Conservation (phyloP, 176 grass and related monocot genomes). For the Zizania latifolia region DNA sequence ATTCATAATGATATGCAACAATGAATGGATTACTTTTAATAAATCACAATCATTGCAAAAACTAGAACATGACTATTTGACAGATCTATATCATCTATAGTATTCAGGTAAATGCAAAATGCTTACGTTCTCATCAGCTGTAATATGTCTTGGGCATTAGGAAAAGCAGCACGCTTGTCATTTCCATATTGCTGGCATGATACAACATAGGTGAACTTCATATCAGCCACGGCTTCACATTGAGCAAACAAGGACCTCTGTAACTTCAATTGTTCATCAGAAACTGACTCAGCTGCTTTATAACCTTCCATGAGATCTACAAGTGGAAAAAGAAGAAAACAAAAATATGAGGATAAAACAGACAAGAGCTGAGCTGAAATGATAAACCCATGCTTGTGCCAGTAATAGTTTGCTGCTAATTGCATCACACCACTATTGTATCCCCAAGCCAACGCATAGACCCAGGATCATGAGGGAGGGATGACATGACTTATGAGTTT, state of each 20-base stretch:
- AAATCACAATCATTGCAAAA: neutral
- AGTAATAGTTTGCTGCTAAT: neutral
- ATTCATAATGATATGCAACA: conserved; percentile 1
- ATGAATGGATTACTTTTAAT: neutral
- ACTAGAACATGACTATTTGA: conserved; percentile 1
- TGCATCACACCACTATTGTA: neutral
- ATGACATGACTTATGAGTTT: no score
- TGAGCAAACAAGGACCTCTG: conserved; percentile 59
- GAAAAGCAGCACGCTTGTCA: conserved; percentile 78
- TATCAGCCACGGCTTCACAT: conserved; percentile 81
- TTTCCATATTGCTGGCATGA: conserved; percentile 97
- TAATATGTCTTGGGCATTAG: conserved; percentile 75
- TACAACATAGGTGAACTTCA: conserved; percentile 96
- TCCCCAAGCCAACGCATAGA: neutral
- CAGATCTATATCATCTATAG: neutral
- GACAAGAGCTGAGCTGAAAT: conserved; percentile 9
- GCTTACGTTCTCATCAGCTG: conserved; percentile 82
- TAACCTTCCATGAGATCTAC: conserved; percentile 92
- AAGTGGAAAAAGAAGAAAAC: conserved; percentile 10
- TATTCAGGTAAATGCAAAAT: conserved; percentile 16
- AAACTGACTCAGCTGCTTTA: conserved; percentile 69
- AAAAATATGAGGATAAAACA: conserved; percentile 8
- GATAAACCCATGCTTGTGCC: neutral
- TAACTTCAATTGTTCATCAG: conserved; percentile 58
- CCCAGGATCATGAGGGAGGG: neutral